Conservation (phyloP, 2,329 filamentous ascomycete species). For the Thielaviopsis euricoi region DNA sequence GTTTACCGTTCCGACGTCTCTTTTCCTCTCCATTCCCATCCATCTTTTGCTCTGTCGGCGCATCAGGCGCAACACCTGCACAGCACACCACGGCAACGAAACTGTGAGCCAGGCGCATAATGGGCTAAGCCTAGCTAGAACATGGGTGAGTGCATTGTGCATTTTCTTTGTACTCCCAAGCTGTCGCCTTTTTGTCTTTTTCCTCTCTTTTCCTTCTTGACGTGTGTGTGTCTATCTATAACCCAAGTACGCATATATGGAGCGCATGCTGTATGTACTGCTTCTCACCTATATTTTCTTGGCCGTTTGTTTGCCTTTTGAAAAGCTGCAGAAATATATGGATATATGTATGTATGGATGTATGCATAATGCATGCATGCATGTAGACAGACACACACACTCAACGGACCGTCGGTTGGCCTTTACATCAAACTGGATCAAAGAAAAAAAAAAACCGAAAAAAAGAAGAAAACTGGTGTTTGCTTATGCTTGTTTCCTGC, state of each 20-base stretch:
- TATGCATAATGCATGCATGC: neutral
- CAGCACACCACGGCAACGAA: neutral
- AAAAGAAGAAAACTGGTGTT: too few species aligned
- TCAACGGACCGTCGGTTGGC: too few species aligned
- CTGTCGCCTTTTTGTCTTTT: neutral
- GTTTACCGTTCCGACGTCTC: too few species aligned
- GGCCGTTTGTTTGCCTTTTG: neutral
- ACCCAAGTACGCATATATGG: neutral
- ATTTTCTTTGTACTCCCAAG: neutral
- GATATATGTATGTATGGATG: neutral
- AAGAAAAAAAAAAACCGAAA: too few species aligned
- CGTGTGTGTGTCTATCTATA: neutral
- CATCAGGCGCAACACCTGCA: neutral
- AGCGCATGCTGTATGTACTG: neutral
- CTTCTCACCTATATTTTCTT: neutral
- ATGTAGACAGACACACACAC: neutral
- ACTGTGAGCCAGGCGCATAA: neutral
- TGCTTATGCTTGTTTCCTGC: too few species aligned
- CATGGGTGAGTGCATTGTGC: slow-evolving; percentile 7
- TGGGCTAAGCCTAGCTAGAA: neutral
- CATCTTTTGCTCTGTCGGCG: neutral
- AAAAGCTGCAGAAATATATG: neutral
- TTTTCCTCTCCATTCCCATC: neutral
- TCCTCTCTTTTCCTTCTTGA: neutral
- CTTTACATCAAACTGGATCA: too few species aligned